These are phyloP conservation scores for Metschnikowia kunwiensis DNA, from an alignment of 805 yeast genomes.

Conservation along the genomic window DNA sequence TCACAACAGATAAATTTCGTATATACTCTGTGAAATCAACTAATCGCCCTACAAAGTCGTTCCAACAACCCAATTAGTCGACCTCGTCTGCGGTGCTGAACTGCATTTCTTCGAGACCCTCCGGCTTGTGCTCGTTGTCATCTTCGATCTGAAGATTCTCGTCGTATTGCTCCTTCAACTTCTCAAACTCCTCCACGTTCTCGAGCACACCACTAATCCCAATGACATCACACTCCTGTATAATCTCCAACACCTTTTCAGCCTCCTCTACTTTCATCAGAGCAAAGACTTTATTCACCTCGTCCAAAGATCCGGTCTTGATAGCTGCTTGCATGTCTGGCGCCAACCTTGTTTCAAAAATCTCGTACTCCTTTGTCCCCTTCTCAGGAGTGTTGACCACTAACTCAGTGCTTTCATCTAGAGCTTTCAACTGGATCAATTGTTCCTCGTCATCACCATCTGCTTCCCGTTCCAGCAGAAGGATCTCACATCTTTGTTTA, in stretches of 20 bases:
- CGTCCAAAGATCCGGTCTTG: slow-evolving; percentile 66
- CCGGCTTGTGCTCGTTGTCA: background rate
- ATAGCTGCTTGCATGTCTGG: slow-evolving; percentile 70
- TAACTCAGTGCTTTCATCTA: slow-evolving; percentile 79
- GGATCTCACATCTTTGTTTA: slow-evolving; percentile 64
- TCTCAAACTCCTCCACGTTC: slow-evolving; percentile 64
- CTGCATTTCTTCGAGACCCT: background rate
- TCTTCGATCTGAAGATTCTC: slow-evolving; percentile 21
- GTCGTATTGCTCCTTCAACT: slow-evolving; percentile 48
- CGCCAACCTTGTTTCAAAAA: slow-evolving; percentile 55
- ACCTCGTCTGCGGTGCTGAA: slow-evolving; percentile 14
- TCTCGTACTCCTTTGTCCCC: slow-evolving; percentile 52
- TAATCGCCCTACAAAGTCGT: no score
- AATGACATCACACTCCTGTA: slow-evolving; percentile 79
- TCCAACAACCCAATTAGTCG: slow-evolving; percentile 3
- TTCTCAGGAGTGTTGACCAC: slow-evolving; percentile 64
- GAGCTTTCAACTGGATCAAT: slow-evolving; percentile 80
- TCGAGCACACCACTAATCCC: slow-evolving; percentile 76
- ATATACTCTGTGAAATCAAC: no score
- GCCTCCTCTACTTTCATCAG: slow-evolving; percentile 72
- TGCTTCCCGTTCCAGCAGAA: slow-evolving; percentile 49
- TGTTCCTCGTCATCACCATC: slow-evolving; percentile 54
- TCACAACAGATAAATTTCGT: no score
- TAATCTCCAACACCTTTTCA: slow-evolving; percentile 66
- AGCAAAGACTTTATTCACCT: slow-evolving; percentile 79